Evolutionary conservation across 2,329 filamentous ascomycete species (phyloP).

Genomic region (Epichloe bromicola): DNA sequence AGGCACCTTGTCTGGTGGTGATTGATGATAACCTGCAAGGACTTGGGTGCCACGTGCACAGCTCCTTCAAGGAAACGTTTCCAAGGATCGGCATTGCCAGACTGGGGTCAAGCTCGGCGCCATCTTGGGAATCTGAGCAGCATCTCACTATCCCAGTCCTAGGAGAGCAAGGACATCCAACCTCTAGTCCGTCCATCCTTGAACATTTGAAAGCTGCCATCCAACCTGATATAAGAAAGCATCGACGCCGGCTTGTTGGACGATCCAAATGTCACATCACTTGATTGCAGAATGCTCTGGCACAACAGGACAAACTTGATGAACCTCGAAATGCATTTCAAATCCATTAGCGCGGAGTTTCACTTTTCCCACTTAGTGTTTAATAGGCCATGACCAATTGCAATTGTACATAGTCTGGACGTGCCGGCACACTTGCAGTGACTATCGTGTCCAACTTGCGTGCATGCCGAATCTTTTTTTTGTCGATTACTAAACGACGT

Average conservation of each 20-base stretch:
- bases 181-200: neutral
- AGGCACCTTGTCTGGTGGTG: slow-evolving; percentile 12
- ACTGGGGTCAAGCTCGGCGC: neutral
- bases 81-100: neutral
- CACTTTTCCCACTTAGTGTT: neutral
- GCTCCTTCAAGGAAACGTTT: neutral
- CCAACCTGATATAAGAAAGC: too few species aligned
- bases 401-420: neutral
- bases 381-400: neutral
- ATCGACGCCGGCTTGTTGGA: neutral
- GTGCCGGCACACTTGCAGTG: neutral
- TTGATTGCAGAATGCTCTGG: neutral
- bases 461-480: neutral
- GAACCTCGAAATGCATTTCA: neutral
- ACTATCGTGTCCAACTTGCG: neutral
- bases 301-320: neutral
- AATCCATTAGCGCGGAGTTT: slow-evolving; percentile 4
- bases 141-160: neutral
- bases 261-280: neutral
- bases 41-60: too few species aligned
- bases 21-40: slow-evolving; percentile 12
- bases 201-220: neutral
- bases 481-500: slow-evolving; percentile 1
- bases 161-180: neutral
- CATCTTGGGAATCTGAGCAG: neutral